Base-by-base conservation (phyloP, 1,139 yeast species). In the Arxiozyma slooffiae region DNA sequence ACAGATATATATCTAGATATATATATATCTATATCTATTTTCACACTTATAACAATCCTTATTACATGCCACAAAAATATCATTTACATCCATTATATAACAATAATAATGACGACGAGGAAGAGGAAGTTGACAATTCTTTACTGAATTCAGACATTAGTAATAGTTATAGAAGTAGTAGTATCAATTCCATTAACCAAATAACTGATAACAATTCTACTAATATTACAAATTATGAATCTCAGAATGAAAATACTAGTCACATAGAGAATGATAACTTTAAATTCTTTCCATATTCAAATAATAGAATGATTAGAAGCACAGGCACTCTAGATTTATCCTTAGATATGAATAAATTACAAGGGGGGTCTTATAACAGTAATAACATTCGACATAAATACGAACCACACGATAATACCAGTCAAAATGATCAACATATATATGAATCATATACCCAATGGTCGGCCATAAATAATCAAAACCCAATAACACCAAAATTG, bases 291-390 rank as follows among this genome's bases (percentile, higher is more conserved):
- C 64, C 66, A 3, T 62, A 60, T 47, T 55, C 63, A 17, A 60
- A 58, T 41, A 56, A 57, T 20, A 57, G 54, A 43, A 41, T 65
- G 48, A 63, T 67, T 30, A 59, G 68, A 55, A 64, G 68, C 57
- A 60, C 56, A 1, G 66, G 64, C 11, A 61, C 64, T 3, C 49
- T 65, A 48, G 64, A 65, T 47, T 49, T 65, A 42, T 62, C 67
- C 4, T 43, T 64, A 38, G 61, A 57, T 44, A 59, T 53, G 43
- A 26, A 18, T 20, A 26, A 42, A 14, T 46, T 17, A 24, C 42
- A 45, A 23, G 37, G 38, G 16, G 40, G 34, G 7, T 4, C 26
- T 7, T n/a, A 16, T 14, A 21, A 43, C 11, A 17, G 16, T 36
- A 37, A 36, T 43, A 34, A n/a, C n/a, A n/a, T n/a, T n/a, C n/a